These are phyloP conservation scores for Tetrapyrgos nigripes DNA, from an alignment of 1,284 basidiomycete genomes.

Conservation along the genomic window DNA sequence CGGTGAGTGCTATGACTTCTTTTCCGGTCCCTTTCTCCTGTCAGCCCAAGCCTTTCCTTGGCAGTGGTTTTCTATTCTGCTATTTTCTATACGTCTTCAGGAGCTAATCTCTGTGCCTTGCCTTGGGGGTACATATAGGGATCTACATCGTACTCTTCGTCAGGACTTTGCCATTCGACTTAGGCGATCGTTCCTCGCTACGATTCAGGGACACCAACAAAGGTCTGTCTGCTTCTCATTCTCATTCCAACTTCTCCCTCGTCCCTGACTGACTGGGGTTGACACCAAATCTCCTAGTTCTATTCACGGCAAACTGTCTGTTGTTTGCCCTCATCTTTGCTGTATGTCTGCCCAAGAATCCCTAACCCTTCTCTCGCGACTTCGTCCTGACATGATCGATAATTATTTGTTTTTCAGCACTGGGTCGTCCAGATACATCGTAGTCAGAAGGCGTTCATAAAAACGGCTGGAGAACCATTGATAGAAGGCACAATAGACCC, in stretches of 20 bases:
- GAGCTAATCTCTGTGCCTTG: too few relatives aligned
- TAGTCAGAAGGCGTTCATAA: conserved; percentile 10
- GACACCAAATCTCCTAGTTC: neutral
- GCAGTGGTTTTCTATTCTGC: too few relatives aligned
- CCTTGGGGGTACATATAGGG: too few relatives aligned
- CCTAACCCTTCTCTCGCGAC: neutral
- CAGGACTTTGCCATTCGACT: conserved; percentile 5
- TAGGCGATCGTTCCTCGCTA: neutral
- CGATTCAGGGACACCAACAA: neutral
- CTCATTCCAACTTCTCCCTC: neutral
- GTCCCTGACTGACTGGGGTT: neutral
- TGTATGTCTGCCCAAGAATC: neutral
- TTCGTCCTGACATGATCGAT: neutral
- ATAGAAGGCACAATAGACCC: too few relatives aligned
- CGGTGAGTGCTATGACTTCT: neutral
- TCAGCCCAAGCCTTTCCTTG: too few relatives aligned
- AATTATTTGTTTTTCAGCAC: neutral
- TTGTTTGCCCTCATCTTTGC: conserved; percentile 7
- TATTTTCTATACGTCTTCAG: too few relatives aligned
- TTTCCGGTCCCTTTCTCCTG: too few relatives aligned
- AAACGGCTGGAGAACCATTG: conserved; percentile 1
- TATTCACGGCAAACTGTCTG: conserved; percentile 1
- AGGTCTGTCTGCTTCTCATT: neutral
- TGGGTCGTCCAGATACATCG: conserved; percentile 12
- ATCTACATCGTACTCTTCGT: conserved; percentile 6